These are phyloP conservation scores for Ceratocystis papillata DNA, from an alignment of 2,329 filamentous ascomycete genomes.

Conservation along the genomic window DNA sequence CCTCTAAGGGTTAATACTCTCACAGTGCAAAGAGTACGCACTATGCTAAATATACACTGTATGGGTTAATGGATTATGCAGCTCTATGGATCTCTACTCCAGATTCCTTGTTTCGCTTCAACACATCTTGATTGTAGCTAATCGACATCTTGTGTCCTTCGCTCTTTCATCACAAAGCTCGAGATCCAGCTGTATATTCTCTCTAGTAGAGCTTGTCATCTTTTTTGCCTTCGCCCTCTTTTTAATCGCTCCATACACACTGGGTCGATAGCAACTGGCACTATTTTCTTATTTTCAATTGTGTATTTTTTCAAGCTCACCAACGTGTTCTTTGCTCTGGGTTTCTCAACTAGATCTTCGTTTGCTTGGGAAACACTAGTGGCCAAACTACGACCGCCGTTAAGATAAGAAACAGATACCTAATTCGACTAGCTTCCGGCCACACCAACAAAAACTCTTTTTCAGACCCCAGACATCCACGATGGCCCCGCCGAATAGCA, in stretches of 20 bases:
- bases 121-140: background rate
- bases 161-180: background rate
- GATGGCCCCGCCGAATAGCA: slow-evolving; percentile 24
- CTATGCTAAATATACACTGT: background rate
- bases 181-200: background rate
- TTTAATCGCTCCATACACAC: background rate
- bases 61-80: background rate
- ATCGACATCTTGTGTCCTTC: background rate
- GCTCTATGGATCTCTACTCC: slow-evolving; percentile 8
- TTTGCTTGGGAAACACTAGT: background rate
- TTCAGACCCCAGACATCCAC: background rate
- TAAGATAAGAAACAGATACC: background rate
- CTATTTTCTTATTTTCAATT: background rate
- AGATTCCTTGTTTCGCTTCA: slow-evolving; percentile 6
- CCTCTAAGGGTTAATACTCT: background rate
- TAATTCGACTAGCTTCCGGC: background rate
- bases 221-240: background rate
- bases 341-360: background rate
- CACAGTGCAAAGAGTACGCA: background rate
- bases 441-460: background rate
- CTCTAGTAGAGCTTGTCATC: background rate
- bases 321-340: slow-evolving; percentile 6
- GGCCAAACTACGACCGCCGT: background rate
- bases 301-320: background rate
- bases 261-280: background rate